Percentiles rank a stretch among this genome's conserved stretches.
These are phyloP conservation scores for Suillus discolor DNA, from an alignment of 768 basidiomycete species.

Conservation along the genomic window DNA sequence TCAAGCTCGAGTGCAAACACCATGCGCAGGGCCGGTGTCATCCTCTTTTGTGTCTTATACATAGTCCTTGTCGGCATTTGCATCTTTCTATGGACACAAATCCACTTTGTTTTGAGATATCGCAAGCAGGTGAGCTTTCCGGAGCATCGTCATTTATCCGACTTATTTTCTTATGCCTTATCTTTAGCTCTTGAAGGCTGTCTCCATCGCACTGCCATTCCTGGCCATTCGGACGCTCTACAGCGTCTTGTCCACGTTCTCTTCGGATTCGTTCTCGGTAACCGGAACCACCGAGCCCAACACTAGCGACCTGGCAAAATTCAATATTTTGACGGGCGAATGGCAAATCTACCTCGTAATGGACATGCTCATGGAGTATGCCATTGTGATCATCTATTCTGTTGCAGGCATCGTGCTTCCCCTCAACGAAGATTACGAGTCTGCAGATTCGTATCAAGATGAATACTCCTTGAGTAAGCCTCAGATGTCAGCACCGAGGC, in stretches of 20 bases:
- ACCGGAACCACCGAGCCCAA: conserved; percentile 25
- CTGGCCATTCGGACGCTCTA: conserved; percentile 51
- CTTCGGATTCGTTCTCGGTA: conserved; percentile 39
- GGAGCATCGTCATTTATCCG: background rate
- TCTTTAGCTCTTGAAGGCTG: conserved; percentile 55
- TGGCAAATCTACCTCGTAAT: conserved; percentile 57
- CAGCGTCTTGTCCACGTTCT: conserved; percentile 55
- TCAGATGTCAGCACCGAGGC: background rate
- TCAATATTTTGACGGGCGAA: conserved; percentile 53
- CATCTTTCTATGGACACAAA: conserved; percentile 56
- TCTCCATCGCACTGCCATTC: conserved; percentile 59
- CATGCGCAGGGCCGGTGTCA: conserved; percentile 37
- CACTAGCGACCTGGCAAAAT: conserved; percentile 41
- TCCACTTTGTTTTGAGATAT: conserved; percentile 34
- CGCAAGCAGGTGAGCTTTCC: conserved; percentile 36
- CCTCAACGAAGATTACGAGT: conserved; percentile 20
- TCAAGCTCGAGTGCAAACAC: conserved; percentile 24
- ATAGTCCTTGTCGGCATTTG: conserved; percentile 46
- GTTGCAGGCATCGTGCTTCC: conserved; percentile 21
- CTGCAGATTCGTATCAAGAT: conserved; percentile 13
- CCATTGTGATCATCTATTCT: conserved; percentile 44
- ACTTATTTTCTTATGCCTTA: conserved; percentile 12
- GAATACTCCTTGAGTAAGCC: conserved; percentile 35
- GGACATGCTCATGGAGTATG: conserved; percentile 57
- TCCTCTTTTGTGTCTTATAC: conserved; percentile 38